These are phyloP conservation scores for Geotrichum reessii DNA, from an alignment of 1,139 yeast species.

Conservation along the genomic window DNA sequence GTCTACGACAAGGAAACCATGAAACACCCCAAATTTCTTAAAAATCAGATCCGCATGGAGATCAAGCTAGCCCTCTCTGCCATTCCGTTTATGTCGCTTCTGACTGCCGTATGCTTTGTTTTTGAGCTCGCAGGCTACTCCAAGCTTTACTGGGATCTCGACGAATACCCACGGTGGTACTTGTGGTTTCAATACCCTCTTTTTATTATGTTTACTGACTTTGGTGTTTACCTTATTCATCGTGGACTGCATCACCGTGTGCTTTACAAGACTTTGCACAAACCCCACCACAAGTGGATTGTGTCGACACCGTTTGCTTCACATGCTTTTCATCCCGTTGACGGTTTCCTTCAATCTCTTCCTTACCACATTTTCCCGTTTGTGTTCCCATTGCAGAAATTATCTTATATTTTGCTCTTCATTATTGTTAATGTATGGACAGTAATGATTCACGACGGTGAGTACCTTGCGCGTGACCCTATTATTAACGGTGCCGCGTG, in stretches of 20 bases:
- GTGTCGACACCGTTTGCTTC: slow-evolving; percentile 98
- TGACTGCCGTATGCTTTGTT: slow-evolving; percentile 86
- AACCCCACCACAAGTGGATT: slow-evolving; percentile 99
- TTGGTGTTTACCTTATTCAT: slow-evolving; percentile 85
- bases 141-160: slow-evolving; percentile 59
- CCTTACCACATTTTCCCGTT: slow-evolving; percentile 92
- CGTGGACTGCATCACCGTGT: slow-evolving; percentile 89
- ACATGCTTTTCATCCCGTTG: slow-evolving; percentile 97
- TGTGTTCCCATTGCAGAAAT: slow-evolving; percentile 85
- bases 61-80: slow-evolving; percentile 71
- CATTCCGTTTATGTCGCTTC: slow-evolving; percentile 79
- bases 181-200: slow-evolving; percentile 61
- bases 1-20: slow-evolving; percentile 84
- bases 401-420: slow-evolving; percentile 72
- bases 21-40: slow-evolving; percentile 92
- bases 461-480: slow-evolving; percentile 88
- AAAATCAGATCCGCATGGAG: slow-evolving; percentile 84
- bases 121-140: slow-evolving; percentile 81
- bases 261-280: slow-evolving; percentile 79
- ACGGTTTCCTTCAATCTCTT: slow-evolving; percentile 85
- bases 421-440: slow-evolving; percentile 96
- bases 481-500: slow-evolving; percentile 96
- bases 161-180: slow-evolving; percentile 64
- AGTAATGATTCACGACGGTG: slow-evolving; percentile 97
- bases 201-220: slow-evolving; percentile 87